Base-by-base conservation (phyloP, 768 basidiomycete species). In the Gymnopilus dilepis region DNA sequence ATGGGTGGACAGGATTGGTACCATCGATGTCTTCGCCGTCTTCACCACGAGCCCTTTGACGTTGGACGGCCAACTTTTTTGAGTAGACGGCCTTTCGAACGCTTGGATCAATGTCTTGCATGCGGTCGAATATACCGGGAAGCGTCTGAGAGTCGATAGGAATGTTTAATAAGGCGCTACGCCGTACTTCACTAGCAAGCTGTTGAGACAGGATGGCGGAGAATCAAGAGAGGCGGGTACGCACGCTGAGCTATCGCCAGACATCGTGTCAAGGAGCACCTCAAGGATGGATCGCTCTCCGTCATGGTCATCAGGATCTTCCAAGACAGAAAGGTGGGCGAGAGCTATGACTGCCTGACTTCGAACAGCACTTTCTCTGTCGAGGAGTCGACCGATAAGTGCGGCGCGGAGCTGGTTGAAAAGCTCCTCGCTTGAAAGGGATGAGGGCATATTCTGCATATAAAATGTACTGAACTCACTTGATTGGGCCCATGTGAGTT, bases 261-360 rank as follows among this genome's bases (percentile, higher is more conserved):
- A 73, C 42, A 97, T 76, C 26, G 86, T 78, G 19, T 91, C 88
- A 13, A 90, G 65, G 8, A 96, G 81, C n/a, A 86, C 78, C 6
- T 89, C 84, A 6, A 81, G 76, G 40, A 85, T 84, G 0, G 80
- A 80, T 17, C 86, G 84, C n/a, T 76, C 83, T 1, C 80, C 80
- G 13, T 74, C 78, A 6, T 82, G 67, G 22, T 90, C 87, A 2
- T 77, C 74, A 1, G 80, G 73, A 54, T 89, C 90, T 65, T 95
- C 94, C 2, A 87, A 83, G 7, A 81, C 85, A 56, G 84, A 86
- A 1, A 99, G 80, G 67, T 90, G 92, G 6, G 90, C 86, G 3
- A 98, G 83, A 0, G 91, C 91, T 28, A 91, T 81, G 7, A 89
- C 86, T 5, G 92, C 94, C 70, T 94, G 93, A 0, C 90, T 82